These are phyloP conservation scores for Naegleria fowleri DNA, from an alignment of 208 protist genomes.

Conservation along the genomic window DNA sequence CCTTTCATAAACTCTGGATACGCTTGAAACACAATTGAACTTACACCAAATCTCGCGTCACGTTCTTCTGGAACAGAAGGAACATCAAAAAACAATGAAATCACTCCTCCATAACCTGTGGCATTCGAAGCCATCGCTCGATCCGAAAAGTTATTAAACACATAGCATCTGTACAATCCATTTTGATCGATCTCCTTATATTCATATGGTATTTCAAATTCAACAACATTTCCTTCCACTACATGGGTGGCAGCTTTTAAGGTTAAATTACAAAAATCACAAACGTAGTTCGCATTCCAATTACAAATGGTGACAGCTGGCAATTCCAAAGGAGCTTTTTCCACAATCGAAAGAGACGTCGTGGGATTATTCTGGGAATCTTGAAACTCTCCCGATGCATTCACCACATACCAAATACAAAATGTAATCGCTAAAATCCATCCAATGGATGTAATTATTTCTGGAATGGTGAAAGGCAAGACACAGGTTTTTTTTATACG, in stretches of 20 bases:
- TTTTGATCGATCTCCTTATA: neutral
- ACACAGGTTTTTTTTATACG: too few relatives aligned
- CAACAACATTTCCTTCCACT: neutral
- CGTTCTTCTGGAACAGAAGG: too few relatives aligned
- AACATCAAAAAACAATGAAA: neutral
- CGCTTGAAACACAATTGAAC: too few relatives aligned
- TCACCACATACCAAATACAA: neutral
- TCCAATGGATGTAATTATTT: neutral
- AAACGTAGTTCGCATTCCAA: neutral
- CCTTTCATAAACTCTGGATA: too few relatives aligned
- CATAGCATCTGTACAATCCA: neutral
- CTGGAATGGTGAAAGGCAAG: too few relatives aligned
- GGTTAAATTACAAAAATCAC: neutral
- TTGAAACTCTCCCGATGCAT: neutral
- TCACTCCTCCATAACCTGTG: neutral
- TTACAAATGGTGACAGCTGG: neutral
- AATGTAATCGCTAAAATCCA: neutral
- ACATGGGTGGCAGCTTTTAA: neutral
- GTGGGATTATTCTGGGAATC: neutral
- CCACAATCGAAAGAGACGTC: neutral
- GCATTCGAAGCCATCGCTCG: neutral
- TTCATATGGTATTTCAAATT: neutral
- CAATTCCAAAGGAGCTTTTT: neutral
- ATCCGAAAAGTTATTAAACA: neutral
- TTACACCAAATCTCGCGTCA: too few relatives aligned